Evolutionary conservation across 306 rosid genomes (phyloP).

Genomic region (Dalbergia oliveri): DNA sequence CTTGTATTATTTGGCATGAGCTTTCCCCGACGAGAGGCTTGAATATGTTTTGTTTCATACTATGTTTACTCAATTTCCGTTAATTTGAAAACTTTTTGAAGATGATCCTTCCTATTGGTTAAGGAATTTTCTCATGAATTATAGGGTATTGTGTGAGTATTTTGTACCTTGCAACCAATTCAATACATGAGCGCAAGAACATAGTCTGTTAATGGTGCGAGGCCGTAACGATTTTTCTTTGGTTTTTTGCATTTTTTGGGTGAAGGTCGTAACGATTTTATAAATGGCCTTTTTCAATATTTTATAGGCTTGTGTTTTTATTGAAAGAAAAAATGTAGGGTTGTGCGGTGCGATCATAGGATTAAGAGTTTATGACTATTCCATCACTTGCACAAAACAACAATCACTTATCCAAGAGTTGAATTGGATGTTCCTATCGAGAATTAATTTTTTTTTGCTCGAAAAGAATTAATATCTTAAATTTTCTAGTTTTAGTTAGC

Average conservation of each 20-base stretch:
- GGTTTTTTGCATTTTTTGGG: too few species aligned
- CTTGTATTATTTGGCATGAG: slow-evolving; percentile 33
- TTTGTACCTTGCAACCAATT: too few species aligned
- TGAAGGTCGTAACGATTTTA: background rate
- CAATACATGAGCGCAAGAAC: too few species aligned
- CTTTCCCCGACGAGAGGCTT: slow-evolving; percentile 26
- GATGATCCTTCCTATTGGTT: background rate
- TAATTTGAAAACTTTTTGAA: slow-evolving; percentile 1
- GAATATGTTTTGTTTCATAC: slow-evolving; percentile 33
- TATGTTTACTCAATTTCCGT: slow-evolving; percentile 27
- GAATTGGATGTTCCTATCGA: background rate
- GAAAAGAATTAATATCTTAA: too few species aligned
- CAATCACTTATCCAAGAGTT: background rate
- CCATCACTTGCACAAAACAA: background rate
- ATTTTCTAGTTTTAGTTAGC: background rate
- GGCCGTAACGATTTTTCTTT: too few species aligned
- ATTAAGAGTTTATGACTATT: background rate
- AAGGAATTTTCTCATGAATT: too few species aligned
- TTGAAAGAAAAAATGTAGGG: too few species aligned
- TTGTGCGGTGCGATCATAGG: background rate
- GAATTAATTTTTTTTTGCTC: background rate
- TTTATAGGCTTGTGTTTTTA: background rate
- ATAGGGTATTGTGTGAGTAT: too few species aligned
- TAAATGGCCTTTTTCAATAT: background rate
- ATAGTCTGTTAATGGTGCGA: too few species aligned